Evolutionary conservation across 2,329 filamentous ascomycete species (phyloP).

Genomic region (Monilinia fructicola): DNA sequence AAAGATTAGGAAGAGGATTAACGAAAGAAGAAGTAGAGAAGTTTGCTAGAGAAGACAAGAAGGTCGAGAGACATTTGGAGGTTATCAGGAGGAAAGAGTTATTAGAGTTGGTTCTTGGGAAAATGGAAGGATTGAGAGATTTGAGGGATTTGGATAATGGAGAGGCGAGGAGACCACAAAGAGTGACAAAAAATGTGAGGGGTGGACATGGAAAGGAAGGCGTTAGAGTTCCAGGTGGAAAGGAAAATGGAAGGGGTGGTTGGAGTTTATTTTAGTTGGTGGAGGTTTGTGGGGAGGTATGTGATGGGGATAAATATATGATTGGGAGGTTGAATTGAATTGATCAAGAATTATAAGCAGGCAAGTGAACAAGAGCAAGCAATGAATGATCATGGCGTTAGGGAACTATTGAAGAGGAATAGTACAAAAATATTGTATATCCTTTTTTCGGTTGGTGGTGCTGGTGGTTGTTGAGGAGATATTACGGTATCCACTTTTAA

Average conservation of each 20-base stretch:
- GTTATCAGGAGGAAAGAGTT: slow-evolving; percentile 90
- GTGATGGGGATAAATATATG: background rate
- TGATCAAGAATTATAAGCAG: slow-evolving; percentile 1
- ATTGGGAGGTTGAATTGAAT: slow-evolving; percentile 6
- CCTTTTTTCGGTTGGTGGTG: background rate
- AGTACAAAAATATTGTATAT: slow-evolving; percentile 15
- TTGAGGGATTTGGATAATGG: slow-evolving; percentile 64
- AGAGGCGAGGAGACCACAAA: slow-evolving; percentile 37
- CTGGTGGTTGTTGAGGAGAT: background rate
- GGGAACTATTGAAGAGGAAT: slow-evolving; percentile 14
- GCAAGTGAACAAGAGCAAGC: slow-evolving; percentile 9
- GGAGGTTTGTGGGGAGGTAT: background rate
- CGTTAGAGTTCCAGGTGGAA: background rate
- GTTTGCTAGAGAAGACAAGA: slow-evolving; percentile 91
- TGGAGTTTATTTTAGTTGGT: slow-evolving; percentile 23
- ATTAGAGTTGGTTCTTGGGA: slow-evolving; percentile 86
- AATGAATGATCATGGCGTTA: slow-evolving; percentile 9
- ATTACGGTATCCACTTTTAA: slow-evolving; percentile 6
- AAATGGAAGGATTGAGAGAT: slow-evolving; percentile 88
- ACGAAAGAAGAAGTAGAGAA: slow-evolving; percentile 78
- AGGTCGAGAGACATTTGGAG: slow-evolving; percentile 84
- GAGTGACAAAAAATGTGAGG: slow-evolving; percentile 26
- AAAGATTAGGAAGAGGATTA: slow-evolving; percentile 78
- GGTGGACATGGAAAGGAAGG: slow-evolving; percentile 16
- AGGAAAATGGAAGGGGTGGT: slow-evolving; percentile 16